Evolutionary conservation across 768 basidiomycete genomes (phyloP).

Genomic region (Postia placenta): DNA sequence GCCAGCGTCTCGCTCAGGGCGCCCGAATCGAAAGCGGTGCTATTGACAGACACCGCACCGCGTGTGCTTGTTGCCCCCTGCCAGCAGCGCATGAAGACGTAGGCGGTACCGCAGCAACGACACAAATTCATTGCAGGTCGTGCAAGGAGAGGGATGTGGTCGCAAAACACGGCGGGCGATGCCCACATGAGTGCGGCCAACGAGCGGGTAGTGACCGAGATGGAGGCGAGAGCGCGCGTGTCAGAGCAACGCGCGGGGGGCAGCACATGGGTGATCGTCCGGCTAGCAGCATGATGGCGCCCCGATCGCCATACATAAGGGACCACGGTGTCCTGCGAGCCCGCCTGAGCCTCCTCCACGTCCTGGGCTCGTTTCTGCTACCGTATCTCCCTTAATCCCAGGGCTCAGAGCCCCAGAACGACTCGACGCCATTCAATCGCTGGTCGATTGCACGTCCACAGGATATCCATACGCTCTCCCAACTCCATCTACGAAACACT

Average conservation of each 20-base stretch:
- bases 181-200: no score
- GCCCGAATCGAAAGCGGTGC: no score
- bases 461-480: neutral
- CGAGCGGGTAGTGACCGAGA: no score
- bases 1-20: no score
- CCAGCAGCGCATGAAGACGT: no score
- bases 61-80: no score
- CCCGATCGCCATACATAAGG: neutral
- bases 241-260: neutral
- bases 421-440: neutral
- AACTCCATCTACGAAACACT: neutral
- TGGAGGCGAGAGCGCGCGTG: neutral
- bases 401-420: neutral
- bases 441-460: neutral
- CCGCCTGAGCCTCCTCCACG: neutral
- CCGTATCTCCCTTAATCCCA: neutral
- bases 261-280: no score
- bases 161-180: no score
- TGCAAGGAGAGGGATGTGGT: no score
- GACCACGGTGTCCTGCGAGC: neutral
- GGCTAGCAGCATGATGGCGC: neutral
- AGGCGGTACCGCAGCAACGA: no score
- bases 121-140: no score
- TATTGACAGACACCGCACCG: no score
- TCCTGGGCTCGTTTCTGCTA: neutral